phyloP scores from a whole-genome alignment of 192 early-diverging fungal species.

The Coemansia sp. region DNA sequence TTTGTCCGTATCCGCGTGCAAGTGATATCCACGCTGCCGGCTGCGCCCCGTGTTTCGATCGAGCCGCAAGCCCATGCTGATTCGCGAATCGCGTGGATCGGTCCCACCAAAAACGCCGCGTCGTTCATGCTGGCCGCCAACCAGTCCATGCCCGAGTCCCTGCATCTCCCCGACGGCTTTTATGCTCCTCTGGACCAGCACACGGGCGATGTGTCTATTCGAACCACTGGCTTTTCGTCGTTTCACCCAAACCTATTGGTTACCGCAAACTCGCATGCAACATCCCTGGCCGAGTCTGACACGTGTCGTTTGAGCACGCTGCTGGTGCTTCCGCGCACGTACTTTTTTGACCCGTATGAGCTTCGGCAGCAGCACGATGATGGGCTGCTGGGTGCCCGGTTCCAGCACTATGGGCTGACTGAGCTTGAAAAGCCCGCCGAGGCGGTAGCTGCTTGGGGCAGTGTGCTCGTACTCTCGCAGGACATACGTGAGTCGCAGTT shows the following conservation, averaged over 20 bases:
- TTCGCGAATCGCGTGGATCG: conserved; percentile 38
- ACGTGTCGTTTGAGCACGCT: conserved; percentile 21
- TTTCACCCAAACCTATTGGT: conserved; percentile 38
- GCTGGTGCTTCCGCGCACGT: conserved; percentile 28
- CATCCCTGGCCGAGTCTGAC: not conserved
- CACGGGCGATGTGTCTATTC: conserved; percentile 8
- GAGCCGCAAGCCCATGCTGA: conserved; percentile 21
- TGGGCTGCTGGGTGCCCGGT: conserved; percentile 4
- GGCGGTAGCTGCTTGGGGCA: conserved; percentile 40
- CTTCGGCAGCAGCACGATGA: conserved; percentile 16
- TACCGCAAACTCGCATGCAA: conserved; percentile 5
- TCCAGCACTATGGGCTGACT: conserved; percentile 27
- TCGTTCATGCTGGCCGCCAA: conserved; percentile 12
- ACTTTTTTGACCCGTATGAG: conserved; percentile 52
- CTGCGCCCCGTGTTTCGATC: conserved; percentile 21
- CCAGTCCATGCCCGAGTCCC: not conserved
- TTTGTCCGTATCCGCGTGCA: conserved; percentile 26
- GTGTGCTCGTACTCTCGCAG: conserved; percentile 27
- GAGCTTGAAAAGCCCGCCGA: conserved; percentile 50
- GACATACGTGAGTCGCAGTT: not conserved
- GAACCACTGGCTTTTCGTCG: conserved; percentile 23
- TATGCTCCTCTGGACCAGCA: not conserved
- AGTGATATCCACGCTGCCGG: conserved; percentile 28
- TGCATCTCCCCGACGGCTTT: conserved; percentile 19
- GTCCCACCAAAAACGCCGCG: conserved; percentile 6